A percentile compares a stretch with the other conserved stretches of the same genome.
phyloP scores from a whole-genome alignment of 1,284 basidiomycete species.

The Apiotrichum gamsii region DNA sequence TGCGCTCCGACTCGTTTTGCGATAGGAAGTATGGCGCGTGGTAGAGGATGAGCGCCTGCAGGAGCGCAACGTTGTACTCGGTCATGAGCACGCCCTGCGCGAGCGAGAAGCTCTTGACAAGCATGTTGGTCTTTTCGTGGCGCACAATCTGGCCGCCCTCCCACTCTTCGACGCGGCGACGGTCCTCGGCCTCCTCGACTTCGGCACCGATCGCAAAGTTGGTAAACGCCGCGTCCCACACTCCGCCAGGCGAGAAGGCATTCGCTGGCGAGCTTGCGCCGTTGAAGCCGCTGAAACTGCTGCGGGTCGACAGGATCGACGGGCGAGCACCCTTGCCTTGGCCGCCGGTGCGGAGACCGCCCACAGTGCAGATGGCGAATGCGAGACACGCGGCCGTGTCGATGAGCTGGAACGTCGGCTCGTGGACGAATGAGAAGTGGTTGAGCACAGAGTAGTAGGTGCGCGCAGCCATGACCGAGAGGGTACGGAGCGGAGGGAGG shows the following conservation, averaged over 20 bases:
- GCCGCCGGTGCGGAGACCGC: constrained; percentile 31
- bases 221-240: constrained; percentile 11
- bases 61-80: constrained; percentile 46
- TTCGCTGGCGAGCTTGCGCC: background rate
- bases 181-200: constrained; percentile 14
- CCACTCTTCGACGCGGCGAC: constrained; percentile 30
- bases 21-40: constrained; percentile 48
- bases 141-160: constrained; percentile 35
- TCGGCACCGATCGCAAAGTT: constrained; percentile 10
- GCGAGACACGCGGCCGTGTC: constrained; percentile 46
- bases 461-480: constrained; percentile 46
- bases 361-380: constrained; percentile 50
- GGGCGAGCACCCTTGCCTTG: constrained; percentile 3
- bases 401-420: constrained; percentile 47
- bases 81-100: constrained; percentile 46
- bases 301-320: background rate
- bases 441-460: constrained; percentile 47
- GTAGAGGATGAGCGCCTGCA: constrained; percentile 48
- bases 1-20: constrained; percentile 40
- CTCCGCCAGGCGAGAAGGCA: constrained; percentile 3
- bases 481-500: constrained; percentile 43
- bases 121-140: constrained; percentile 49
- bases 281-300: background rate
- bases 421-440: constrained; percentile 48
- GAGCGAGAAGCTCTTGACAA: constrained; percentile 47